phyloP scores from a whole-genome alignment of 441 rosid genomes.

The Dalechampia spathulata region DNA sequence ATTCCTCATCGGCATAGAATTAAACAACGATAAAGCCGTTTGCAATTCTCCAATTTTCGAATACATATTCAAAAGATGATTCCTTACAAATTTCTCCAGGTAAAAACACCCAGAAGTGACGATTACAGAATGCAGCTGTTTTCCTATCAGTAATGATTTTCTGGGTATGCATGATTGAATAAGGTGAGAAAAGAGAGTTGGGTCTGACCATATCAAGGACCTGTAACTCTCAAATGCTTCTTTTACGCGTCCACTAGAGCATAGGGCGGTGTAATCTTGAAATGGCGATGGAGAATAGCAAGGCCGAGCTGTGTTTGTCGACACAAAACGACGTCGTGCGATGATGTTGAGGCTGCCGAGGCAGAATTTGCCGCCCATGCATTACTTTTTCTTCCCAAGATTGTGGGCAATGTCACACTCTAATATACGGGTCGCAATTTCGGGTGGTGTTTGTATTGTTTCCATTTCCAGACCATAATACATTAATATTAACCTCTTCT shows the following conservation, averaged over 20 bases:
- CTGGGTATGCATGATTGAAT: slow-evolving; percentile 42
- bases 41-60: slow-evolving; percentile 47
- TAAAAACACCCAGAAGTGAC: slow-evolving; percentile 56
- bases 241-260: slow-evolving; percentile 43
- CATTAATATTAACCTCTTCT: no score
- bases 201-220: slow-evolving; percentile 50
- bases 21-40: slow-evolving; percentile 38
- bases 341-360: not conserved
- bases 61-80: slow-evolving; percentile 70
- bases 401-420: no score
- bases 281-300: not conserved
- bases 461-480: no score
- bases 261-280: slow-evolving; percentile 32
- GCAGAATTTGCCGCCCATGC: slow-evolving; percentile 5
- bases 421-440: no score
- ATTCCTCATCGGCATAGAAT: slow-evolving; percentile 41
- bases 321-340: not conserved
- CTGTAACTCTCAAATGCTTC: slow-evolving; percentile 47
- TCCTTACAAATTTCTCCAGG: slow-evolving; percentile 50
- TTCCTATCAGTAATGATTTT: slow-evolving; percentile 35
- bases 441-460: no score
- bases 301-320: slow-evolving; percentile 3
- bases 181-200: slow-evolving; percentile 51
- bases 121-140: slow-evolving; percentile 60
- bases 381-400: not conserved